Percentiles rank a stretch among this genome's conserved stretches.
Conservation (phyloP, 2,329 filamentous ascomycete genomes). For the Xylariaceae sp. region DNA sequence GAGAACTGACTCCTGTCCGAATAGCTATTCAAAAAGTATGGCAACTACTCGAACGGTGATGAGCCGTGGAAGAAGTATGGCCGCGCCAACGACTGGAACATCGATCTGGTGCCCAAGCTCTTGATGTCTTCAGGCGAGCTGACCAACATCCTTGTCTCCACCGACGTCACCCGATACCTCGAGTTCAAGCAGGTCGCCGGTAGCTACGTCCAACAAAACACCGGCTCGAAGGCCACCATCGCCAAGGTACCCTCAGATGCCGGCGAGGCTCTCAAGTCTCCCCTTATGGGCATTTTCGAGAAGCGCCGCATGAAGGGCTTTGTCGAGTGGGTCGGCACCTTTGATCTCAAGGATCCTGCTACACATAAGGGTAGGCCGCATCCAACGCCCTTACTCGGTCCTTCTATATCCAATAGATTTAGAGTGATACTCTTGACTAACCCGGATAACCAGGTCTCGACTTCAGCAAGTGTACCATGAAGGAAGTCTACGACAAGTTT, state of each 20-base stretch:
- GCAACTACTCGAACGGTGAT: slow-evolving; percentile 71
- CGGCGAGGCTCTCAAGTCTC: slow-evolving; percentile 82
- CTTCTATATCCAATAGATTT: neutral
- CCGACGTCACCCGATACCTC: slow-evolving; percentile 83
- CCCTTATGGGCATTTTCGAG: slow-evolving; percentile 95
- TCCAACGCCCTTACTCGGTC: neutral
- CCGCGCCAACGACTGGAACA: slow-evolving; percentile 97
- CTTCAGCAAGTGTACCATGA: slow-evolving; percentile 78
- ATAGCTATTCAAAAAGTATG: slow-evolving; percentile 88
- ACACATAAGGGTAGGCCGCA: slow-evolving; percentile 77
- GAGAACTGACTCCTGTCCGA: slow-evolving; percentile 9
- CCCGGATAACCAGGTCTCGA: slow-evolving; percentile 62
- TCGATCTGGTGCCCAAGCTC: slow-evolving; percentile 96
- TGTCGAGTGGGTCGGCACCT: slow-evolving; percentile 89
- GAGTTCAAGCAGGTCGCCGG: slow-evolving; percentile 94
- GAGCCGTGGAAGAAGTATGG: slow-evolving; percentile 99
- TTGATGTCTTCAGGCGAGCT: slow-evolving; percentile 98
- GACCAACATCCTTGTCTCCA: slow-evolving; percentile 97
- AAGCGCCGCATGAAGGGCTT: slow-evolving; percentile 97
- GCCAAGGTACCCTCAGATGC: slow-evolving; percentile 97
- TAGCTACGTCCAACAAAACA: slow-evolving; percentile 91
- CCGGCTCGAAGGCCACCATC: slow-evolving; percentile 78
- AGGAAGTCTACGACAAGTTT: slow-evolving; percentile 98
- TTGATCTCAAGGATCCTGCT: slow-evolving; percentile 73
- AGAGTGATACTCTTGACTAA: neutral